Percentiles rank a stretch among this genome's conserved stretches.
These are phyloP conservation scores for Yamadazyma sp. DNA, from an alignment of 805 yeast genomes.

Conservation along the genomic window DNA sequence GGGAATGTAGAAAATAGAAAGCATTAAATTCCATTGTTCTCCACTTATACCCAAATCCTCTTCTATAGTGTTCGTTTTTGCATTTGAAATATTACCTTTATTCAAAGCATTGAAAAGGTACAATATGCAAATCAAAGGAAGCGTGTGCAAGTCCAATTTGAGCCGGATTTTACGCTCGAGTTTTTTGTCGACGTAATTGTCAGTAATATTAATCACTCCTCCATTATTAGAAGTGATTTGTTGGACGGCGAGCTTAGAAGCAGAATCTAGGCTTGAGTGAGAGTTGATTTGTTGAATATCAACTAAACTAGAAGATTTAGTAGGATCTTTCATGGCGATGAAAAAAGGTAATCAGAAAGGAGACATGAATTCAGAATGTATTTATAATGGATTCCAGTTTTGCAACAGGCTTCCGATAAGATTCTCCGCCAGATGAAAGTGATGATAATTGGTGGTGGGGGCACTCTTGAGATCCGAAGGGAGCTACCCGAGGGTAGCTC, in stretches of 20 bases:
- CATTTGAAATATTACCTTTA: constrained; percentile 50
- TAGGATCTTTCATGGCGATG: constrained; percentile 6
- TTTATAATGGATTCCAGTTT: constrained; percentile 2
- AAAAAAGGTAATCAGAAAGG: too few relatives aligned
- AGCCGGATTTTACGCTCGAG: constrained; percentile 32
- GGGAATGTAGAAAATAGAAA: constrained; percentile 47
- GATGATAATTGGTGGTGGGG: constrained; percentile 2
- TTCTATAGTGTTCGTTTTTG: constrained; percentile 48
- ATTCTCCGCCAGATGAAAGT: constrained; percentile 1
- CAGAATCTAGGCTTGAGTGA: constrained; percentile 8
- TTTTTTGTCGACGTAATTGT: constrained; percentile 16
- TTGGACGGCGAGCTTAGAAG: constrained; percentile 10
- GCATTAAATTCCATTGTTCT: constrained; percentile 45
- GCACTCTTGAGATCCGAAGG: background rate
- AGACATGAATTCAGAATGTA: constrained; percentile 1
- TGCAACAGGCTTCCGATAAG: constrained; percentile 4
- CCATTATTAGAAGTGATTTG: constrained; percentile 19
- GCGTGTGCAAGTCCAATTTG: constrained; percentile 44
- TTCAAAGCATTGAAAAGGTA: constrained; percentile 50
- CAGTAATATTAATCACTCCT: constrained; percentile 17
- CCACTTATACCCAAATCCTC: constrained; percentile 41
- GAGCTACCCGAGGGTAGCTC: too few relatives aligned
- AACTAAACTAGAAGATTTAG: constrained; percentile 3
- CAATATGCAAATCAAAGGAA: constrained; percentile 47
- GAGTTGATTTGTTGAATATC: constrained; percentile 4